Percentiles rank a stretch among this genome's conserved stretches.
phyloP scores from a whole-genome alignment of 1,284 basidiomycete species.

The Fistulina hepatica region DNA sequence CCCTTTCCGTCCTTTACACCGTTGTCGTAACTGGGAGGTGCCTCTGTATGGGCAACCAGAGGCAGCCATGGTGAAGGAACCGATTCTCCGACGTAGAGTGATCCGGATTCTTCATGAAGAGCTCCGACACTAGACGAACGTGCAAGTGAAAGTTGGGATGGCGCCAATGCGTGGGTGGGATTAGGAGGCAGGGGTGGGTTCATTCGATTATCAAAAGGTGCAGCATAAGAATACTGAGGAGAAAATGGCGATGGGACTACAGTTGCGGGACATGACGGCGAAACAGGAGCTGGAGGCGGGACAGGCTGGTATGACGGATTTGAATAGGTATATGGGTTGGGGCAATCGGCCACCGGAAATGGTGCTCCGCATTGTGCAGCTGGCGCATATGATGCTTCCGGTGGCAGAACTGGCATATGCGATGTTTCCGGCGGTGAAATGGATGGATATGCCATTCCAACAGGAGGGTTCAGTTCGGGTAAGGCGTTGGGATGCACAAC shows the following conservation, averaged over 20 bases:
- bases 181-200: too few species aligned
- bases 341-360: constrained; percentile 11
- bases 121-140: constrained; percentile 26
- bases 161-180: too few species aligned
- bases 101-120: constrained; percentile 16
- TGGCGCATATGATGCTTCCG: constrained; percentile 9
- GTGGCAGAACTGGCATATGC: constrained; percentile 7
- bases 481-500: constrained; percentile 50
- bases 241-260: too few species aligned
- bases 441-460: constrained; percentile 15
- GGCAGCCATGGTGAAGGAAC: constrained; percentile 4
- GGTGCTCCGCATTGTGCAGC: constrained; percentile 8
- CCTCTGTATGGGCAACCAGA: constrained; percentile 5
- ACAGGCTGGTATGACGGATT: constrained; percentile 10
- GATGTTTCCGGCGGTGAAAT: constrained; percentile 13
- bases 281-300: too few species aligned
- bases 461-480: constrained; percentile 28
- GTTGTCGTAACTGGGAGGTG: constrained; percentile 6
- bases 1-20: constrained; percentile 48
- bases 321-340: constrained; percentile 27
- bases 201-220: too few species aligned
- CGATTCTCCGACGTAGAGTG: background rate
- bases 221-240: too few species aligned
- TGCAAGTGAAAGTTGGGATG: constrained; percentile 5
- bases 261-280: too few species aligned